Evolutionary conservation across 768 basidiomycete species (phyloP).

Genomic region (Boletus edulis): DNA sequence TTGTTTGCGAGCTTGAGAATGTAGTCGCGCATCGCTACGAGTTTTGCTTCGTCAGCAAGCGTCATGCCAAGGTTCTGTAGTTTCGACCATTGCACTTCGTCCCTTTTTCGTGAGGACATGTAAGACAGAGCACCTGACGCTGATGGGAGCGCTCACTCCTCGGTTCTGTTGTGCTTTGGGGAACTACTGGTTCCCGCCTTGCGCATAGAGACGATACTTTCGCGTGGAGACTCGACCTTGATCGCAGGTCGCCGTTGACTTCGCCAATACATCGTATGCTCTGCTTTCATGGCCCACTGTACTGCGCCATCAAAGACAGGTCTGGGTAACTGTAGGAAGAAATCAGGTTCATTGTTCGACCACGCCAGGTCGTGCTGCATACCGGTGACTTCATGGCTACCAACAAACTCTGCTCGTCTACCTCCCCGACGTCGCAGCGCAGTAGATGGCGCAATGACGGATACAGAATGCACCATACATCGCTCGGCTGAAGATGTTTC

Average conservation of each 20-base stretch:
- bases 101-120: slow-evolving; percentile 43
- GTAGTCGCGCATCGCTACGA: slow-evolving; percentile 87
- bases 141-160: slow-evolving; percentile 58
- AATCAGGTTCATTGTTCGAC: neutral
- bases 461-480: slow-evolving; percentile 97
- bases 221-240: slow-evolving; percentile 66
- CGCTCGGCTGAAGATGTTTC: slow-evolving; percentile 77
- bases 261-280: slow-evolving; percentile 80
- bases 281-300: slow-evolving; percentile 84
- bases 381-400: slow-evolving; percentile 78
- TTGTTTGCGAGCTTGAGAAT: slow-evolving; percentile 80
- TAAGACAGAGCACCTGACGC: neutral
- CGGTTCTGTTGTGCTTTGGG: slow-evolving; percentile 54
- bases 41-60: slow-evolving; percentile 74
- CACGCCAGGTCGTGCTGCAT: slow-evolving; percentile 24
- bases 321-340: slow-evolving; percentile 47
- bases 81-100: slow-evolving; percentile 71
- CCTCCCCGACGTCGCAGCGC: slow-evolving; percentile 72
- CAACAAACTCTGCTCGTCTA: slow-evolving; percentile 76
- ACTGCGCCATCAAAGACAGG: slow-evolving; percentile 83
- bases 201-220: slow-evolving; percentile 66
- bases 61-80: slow-evolving; percentile 89
- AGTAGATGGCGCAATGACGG: slow-evolving; percentile 86
- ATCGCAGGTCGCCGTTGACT: slow-evolving; percentile 42
- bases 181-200: slow-evolving; percentile 41